Base-by-base conservation (phyloP, 2,329 filamentous ascomycete genomes). In the Colletotrichum aenigma region DNA sequence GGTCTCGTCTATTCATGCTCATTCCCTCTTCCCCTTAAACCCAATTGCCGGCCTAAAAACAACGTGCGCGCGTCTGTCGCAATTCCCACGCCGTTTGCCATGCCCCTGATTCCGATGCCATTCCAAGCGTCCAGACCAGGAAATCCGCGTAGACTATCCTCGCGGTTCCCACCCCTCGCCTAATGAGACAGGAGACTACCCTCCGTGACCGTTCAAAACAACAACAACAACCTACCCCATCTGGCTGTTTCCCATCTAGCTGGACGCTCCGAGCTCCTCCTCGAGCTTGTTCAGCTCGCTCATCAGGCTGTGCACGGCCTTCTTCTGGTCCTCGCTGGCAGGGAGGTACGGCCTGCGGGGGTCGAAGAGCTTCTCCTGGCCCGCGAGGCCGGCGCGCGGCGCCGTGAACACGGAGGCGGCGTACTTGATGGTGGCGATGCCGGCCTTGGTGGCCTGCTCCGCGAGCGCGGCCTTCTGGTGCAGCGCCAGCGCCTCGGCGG, bases 361-460 rank as follows among this genome's bases (percentile, higher is more conserved):
- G 81, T 84, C 85, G 82, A 94, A 81, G 82, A 90, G 89, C 81
- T 88, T 86, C 82, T 89, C 89, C 3, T 92, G 91, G 3, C 87
- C 88, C 74, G 90, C 87, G 48, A 94, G 90, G 0, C 91, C 91
- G 2, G 93, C 92, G 67, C 84, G 82, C 72, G 83, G 87, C 3
- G 91, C 93, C 38, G 91, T 91, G 78, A 89, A 91, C 36, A 92
- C 83, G 4, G 91, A 88, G 0, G 91, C 92, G 0, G 92, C 93
- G 80, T 93, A 94, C 84, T 95, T 94, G n/a, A 90, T 91, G 3
- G 88, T 87, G 10, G 92, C 92, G 78, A 94, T 93, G 7, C 93
- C 93, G 13, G 88, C 87, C 83, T 94, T 94, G 79, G 90, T 91
- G 1, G 91, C 89, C 72, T 89, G 89, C 82, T 95, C 93, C 0